Conservation (phyloP, 2,329 filamentous ascomycete species). For the Aspergillus sp. region DNA sequence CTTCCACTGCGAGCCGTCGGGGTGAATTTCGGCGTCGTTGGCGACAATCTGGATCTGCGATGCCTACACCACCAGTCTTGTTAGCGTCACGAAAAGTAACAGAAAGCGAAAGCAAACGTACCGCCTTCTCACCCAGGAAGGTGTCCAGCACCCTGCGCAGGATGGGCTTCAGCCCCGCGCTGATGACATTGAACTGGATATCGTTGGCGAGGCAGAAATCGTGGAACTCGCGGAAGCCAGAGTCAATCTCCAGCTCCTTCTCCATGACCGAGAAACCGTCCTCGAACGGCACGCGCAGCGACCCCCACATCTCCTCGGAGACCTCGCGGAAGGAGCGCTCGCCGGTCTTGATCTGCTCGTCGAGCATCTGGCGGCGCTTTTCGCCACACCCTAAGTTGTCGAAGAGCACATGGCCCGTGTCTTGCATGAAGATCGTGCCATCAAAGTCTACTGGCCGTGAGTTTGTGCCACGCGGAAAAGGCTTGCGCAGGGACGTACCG, state of each 20-base stretch:
- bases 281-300: slow-evolving; percentile 64
- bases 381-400: slow-evolving; percentile 64
- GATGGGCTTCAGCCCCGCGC: slow-evolving; percentile 65
- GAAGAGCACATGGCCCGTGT: slow-evolving; percentile 68
- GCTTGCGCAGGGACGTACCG: slow-evolving; percentile 27
- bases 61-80: slow-evolving; percentile 29
- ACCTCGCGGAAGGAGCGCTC: slow-evolving; percentile 67
- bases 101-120: slow-evolving; percentile 1
- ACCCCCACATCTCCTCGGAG: slow-evolving; percentile 72
- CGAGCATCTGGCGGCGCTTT: slow-evolving; percentile 55
- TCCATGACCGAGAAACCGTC: slow-evolving; percentile 67
- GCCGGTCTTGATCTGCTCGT: slow-evolving; percentile 64
- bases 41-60: slow-evolving; percentile 65
- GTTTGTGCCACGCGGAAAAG: slow-evolving; percentile 7
- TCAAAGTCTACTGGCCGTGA: slow-evolving; percentile 58
- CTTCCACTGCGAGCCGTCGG: slow-evolving; percentile 61
- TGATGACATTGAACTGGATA: slow-evolving; percentile 70
- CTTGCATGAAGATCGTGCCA: slow-evolving; percentile 71
- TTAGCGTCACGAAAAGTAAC: slow-evolving; percentile 6
- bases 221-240: slow-evolving; percentile 64
- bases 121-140: slow-evolving; percentile 58
- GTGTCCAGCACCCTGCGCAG: slow-evolving; percentile 61
- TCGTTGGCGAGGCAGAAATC: slow-evolving; percentile 61
- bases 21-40: slow-evolving; percentile 62
- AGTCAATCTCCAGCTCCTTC: slow-evolving; percentile 61